Conservation (phyloP, 1,284 basidiomycete genomes). For the Malassezia japonica region DNA sequence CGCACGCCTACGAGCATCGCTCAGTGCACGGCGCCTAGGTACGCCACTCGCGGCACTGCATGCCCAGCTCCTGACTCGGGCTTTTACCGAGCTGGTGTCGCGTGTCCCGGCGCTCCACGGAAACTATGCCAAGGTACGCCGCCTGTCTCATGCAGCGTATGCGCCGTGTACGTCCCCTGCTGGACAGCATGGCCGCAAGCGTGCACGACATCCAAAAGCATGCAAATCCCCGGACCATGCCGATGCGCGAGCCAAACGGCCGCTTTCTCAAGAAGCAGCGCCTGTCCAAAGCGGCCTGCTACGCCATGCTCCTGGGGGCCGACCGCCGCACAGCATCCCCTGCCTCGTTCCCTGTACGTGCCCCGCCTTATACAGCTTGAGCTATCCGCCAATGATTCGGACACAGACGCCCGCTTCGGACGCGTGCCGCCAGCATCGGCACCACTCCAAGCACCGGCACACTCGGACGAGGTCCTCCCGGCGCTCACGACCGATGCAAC, state of each 20-base stretch:
- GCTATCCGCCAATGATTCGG: too few species aligned
- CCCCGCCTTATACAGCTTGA: too few species aligned
- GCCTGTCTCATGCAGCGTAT: background rate
- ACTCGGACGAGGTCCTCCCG: background rate
- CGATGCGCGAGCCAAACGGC: too few species aligned
- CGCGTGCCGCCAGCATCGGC: too few species aligned
- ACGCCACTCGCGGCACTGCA: background rate
- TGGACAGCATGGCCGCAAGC: background rate
- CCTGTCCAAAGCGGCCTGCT: too few species aligned
- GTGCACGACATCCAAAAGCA: background rate
- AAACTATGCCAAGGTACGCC: background rate
- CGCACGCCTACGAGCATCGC: background rate
- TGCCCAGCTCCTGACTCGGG: background rate
- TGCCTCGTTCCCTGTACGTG: background rate
- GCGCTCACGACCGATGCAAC: background rate
- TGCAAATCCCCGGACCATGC: too few species aligned
- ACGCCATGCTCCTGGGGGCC: background rate
- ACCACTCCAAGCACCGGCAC: background rate
- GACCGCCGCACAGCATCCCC: background rate
- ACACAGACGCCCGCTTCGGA: too few species aligned
- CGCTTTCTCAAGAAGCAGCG: too few species aligned
- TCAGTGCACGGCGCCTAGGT: background rate
- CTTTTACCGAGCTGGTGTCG: background rate
- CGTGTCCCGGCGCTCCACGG: slow-evolving; percentile 4
- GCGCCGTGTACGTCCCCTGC: background rate